Conservation (phyloP, 495 filamentous ascomycete species). For the Talaromyces stipitatus region DNA sequence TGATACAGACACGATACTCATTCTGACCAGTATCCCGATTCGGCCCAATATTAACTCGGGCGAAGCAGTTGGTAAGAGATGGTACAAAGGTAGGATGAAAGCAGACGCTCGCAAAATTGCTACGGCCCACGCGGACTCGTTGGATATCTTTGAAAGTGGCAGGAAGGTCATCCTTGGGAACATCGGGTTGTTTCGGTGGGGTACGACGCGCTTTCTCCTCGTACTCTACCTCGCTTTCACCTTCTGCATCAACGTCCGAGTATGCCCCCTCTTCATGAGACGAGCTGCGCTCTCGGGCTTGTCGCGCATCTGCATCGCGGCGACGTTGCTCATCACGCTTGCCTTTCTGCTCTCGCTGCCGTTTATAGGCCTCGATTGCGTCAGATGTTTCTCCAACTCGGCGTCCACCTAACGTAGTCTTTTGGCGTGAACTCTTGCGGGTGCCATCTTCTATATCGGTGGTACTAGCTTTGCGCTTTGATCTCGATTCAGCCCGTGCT, state of each 20-base stretch:
- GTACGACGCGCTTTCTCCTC: conserved; percentile 41
- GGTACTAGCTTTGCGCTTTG: conserved; percentile 75
- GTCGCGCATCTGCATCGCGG: conserved; percentile 49
- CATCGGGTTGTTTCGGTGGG: conserved; percentile 19
- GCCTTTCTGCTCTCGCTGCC: conserved; percentile 75
- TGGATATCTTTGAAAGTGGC: conserved; percentile 75
- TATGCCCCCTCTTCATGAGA: conserved; percentile 36
- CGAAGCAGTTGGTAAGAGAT: conserved; percentile 69
- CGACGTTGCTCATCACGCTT: conserved; percentile 62
- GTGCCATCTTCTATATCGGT: conserved; percentile 64
- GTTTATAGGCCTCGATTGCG: conserved; percentile 76
- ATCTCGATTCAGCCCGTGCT: conserved; percentile 44
- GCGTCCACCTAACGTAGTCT: conserved; percentile 67
- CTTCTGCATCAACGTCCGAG: conserved; percentile 61
- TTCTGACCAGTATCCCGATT: conserved; percentile 59
- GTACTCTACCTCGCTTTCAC: conserved; percentile 76
- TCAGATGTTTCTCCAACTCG: conserved; percentile 72
- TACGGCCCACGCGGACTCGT: conserved; percentile 70
- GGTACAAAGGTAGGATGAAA: conserved; percentile 86
- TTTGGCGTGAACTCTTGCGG: conserved; percentile 74
- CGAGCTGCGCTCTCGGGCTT: conserved; percentile 9
- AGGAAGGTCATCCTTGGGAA: conserved; percentile 48
- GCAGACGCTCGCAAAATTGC: conserved; percentile 74
- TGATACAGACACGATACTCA: conserved; percentile 76
- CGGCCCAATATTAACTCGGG: conserved; percentile 69